Conservation (phyloP, 345 rosid genomes). For the Syzygium aromaticum region DNA sequence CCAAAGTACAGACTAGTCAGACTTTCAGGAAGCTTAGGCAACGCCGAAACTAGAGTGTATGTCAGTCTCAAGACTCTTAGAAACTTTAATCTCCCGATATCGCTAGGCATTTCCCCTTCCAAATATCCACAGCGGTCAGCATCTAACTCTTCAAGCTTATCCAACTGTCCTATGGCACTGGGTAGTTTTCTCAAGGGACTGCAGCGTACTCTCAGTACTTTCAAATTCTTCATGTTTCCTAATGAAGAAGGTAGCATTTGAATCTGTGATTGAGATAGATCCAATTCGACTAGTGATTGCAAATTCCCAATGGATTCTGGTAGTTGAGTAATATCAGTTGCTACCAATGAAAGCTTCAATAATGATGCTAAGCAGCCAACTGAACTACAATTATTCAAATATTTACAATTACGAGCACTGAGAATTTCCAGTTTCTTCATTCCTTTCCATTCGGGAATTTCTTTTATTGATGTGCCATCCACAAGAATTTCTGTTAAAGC, state of each 20-base stretch:
- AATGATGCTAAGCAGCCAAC: not conserved
- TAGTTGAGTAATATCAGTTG: fast-evolving
- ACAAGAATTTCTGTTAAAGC: too few relatives aligned
- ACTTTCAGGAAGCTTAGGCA: not conserved
- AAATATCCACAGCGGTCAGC: fast-evolving
- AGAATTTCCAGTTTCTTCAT: not conserved
- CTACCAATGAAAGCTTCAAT: fast-evolving
- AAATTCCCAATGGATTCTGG: not conserved
- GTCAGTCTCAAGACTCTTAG: not conserved
- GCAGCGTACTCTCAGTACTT: fast-evolving
- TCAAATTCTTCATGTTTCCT: not conserved
- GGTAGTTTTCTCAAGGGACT: fast-evolving
- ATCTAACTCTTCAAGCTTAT: not conserved
- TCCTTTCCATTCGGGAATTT: not conserved
- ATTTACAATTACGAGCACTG: not conserved
- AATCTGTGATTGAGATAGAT: fast-evolving
- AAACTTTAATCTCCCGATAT: not conserved
- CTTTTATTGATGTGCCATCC: fast-evolving
- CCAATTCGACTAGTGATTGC: not conserved
- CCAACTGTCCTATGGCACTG: not conserved
- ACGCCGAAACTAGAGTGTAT: fast-evolving
- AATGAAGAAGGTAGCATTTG: not conserved
- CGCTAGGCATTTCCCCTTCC: not conserved
- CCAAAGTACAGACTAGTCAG: fast-evolving
- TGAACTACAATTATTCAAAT: not conserved